Conservation (phyloP, 176 grass and related monocot species). For the Musa itinerans region DNA sequence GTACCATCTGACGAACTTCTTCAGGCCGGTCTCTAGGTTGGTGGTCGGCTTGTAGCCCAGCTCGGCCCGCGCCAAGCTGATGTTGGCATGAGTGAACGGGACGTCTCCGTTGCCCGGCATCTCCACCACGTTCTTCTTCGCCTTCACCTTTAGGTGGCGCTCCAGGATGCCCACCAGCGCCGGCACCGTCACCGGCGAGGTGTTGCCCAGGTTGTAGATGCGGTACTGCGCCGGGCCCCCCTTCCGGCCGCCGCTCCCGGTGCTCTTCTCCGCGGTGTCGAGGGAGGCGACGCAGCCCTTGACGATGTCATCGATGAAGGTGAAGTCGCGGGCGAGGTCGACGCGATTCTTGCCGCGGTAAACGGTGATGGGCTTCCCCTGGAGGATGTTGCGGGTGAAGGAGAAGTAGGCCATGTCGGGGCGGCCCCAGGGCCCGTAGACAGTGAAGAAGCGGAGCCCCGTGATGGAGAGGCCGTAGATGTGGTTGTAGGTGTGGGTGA, state of each 20-base stretch:
- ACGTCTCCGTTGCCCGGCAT: constrained; percentile 41
- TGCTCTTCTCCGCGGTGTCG: constrained; percentile 35
- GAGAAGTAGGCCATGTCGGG: constrained; percentile 43
- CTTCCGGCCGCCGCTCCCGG: constrained; percentile 31
- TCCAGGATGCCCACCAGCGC: constrained; percentile 31
- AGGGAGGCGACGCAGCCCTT: constrained; percentile 30
- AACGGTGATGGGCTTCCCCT: constrained; percentile 35
- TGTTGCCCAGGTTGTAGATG: constrained; percentile 38
- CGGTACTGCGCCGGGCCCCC: constrained; percentile 23
- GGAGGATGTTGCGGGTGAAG: constrained; percentile 36
- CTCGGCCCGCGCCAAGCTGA: constrained; percentile 29
- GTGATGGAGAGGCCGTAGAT: constrained; percentile 39
- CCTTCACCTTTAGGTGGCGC: constrained; percentile 26
- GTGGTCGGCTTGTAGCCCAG: constrained; percentile 35
- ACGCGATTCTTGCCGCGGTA: constrained; percentile 21
- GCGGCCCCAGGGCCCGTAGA: constrained; percentile 37
- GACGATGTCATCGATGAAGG: constrained; percentile 44
- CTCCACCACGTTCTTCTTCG: constrained; percentile 32
- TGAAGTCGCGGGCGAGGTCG: constrained; percentile 34
- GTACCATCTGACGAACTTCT: constrained; percentile 45
- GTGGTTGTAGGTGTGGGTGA: constrained; percentile 39
- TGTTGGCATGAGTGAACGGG: constrained; percentile 36
- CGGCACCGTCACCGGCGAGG: constrained; percentile 30
- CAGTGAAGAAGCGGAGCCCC: constrained; percentile 34
- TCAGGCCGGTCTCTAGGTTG: constrained; percentile 31